A percentile compares a stretch with the other conserved stretches of the same genome.
Conservation (phyloP, 352 stramenopile genomes). For the Phytopythium cucurbitacearum region DNA sequence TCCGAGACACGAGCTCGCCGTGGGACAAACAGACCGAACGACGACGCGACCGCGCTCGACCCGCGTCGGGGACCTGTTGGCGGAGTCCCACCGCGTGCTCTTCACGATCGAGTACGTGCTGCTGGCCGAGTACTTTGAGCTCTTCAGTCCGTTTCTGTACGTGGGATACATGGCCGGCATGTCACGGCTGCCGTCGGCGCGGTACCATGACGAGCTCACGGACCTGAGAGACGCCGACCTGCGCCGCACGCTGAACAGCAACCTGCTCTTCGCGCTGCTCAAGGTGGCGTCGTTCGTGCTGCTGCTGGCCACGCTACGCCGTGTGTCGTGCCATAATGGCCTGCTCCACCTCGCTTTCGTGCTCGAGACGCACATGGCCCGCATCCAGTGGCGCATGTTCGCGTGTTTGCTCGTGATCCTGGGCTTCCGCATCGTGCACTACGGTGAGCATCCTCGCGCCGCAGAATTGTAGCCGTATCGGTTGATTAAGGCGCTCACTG, state of each 20-base stretch:
- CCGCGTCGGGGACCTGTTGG: constrained; percentile 3
- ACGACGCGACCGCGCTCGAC: constrained; percentile 3
- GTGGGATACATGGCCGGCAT: constrained; percentile 7
- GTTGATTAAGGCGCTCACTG: background rate
- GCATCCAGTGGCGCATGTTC: constrained; percentile 18
- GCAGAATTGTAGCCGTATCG: background rate
- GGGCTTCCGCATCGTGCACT: constrained; percentile 19
- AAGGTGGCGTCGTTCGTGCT: constrained; percentile 16
- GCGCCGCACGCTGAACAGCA: background rate
- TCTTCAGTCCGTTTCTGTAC: constrained; percentile 24
- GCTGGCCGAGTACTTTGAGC: constrained; percentile 29
- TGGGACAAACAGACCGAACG: background rate
- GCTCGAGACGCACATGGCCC: constrained; percentile 12
- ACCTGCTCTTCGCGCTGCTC: constrained; percentile 10
- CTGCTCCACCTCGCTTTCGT: constrained; percentile 18
- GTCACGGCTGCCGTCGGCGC: constrained; percentile 9
- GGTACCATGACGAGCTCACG: constrained; percentile 22
- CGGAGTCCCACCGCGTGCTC: constrained; percentile 10
- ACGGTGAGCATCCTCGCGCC: constrained; percentile 7
- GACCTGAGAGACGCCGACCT: background rate
- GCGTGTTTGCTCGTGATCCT: constrained; percentile 21
- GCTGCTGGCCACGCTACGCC: constrained; percentile 2
- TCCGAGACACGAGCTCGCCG: background rate
- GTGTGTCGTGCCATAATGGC: background rate
- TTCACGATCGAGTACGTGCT: constrained; percentile 29